phyloP scores from a whole-genome alignment of 2,329 filamentous ascomycete genomes.

The Rutstroemia sydowiana region DNA sequence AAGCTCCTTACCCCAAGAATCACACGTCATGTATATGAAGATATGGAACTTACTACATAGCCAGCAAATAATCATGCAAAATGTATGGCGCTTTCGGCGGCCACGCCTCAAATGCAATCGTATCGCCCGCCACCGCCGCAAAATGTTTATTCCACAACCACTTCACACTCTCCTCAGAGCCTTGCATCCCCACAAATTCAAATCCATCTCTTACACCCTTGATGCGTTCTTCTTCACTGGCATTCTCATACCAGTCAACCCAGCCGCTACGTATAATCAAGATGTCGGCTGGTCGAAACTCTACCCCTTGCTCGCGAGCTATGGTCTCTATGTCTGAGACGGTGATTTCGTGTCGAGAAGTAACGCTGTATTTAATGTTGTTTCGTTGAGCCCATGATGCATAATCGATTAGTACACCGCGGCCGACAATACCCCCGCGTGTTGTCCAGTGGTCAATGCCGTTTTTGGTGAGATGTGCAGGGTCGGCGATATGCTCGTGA shows the following conservation, averaged over 20 bases:
- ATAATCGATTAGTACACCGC: constrained; percentile 46
- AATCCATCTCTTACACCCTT: constrained; percentile 9
- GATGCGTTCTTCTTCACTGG: constrained; percentile 9
- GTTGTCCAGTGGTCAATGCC: constrained; percentile 17
- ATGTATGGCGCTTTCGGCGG: constrained; percentile 20
- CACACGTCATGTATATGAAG: background rate
- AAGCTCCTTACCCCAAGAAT: background rate
- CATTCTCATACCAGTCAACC: constrained; percentile 31
- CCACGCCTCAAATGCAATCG: constrained; percentile 23
- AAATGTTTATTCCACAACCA: constrained; percentile 28
- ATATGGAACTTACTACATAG: constrained; percentile 7
- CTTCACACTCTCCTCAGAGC: constrained; percentile 17
- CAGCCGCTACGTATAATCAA: constrained; percentile 42
- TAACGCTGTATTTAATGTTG: constrained; percentile 30
- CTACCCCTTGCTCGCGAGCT: constrained; percentile 37
- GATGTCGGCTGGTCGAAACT: constrained; percentile 42
- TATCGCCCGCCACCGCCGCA: constrained; percentile 25
- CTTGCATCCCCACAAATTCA: constrained; percentile 18
- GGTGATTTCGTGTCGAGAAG: constrained; percentile 30
- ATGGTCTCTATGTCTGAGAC: constrained; percentile 37
- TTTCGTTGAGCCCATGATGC: constrained; percentile 33
- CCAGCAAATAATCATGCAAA: constrained; percentile 26
- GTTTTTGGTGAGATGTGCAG: constrained; percentile 32
- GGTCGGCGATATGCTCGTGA: constrained; percentile 19
- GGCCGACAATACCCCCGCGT: constrained; percentile 23